Evolutionary conservation across 139 green algal genomes (phyloP).

Genomic region (Pycnococcus provasolii): DNA sequence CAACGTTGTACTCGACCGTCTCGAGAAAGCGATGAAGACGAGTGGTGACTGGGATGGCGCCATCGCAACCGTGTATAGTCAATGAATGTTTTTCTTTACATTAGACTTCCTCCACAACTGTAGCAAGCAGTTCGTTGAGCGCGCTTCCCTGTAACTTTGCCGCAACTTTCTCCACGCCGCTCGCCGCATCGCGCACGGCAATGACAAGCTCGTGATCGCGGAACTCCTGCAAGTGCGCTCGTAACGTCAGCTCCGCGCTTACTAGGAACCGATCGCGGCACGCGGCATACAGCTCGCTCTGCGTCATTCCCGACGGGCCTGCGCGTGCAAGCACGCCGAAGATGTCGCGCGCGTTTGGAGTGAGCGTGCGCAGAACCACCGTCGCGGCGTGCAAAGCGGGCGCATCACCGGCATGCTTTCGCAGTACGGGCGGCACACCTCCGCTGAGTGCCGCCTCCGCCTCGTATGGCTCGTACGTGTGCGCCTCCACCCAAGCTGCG

Average conservation of each 20-base stretch:
- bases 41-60: too few relatives aligned
- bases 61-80: too few relatives aligned
- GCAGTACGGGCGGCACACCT: conserved; percentile 33
- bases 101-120: too few relatives aligned
- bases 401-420: conserved; percentile 14
- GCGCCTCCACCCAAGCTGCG: conserved; percentile 51
- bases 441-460: conserved; percentile 23
- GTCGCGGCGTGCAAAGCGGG: conserved; percentile 25
- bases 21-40: too few relatives aligned
- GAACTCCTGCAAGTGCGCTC: conserved; percentile 74
- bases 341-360: conserved; percentile 49
- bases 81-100: too few relatives aligned
- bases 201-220: conserved; percentile 31
- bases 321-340: conserved; percentile 51
- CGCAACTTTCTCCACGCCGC: too few relatives aligned
- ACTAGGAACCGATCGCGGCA: conserved; percentile 79
- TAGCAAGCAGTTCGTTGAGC: too few relatives aligned
- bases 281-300: conserved; percentile 40
- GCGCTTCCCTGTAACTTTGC: too few relatives aligned
- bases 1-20: too few relatives aligned
- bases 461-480: conserved; percentile 58
- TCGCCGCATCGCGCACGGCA: too few relatives aligned
- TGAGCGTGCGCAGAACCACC: conserved; percentile 53
- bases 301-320: conserved; percentile 25
- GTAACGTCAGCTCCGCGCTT: conserved; percentile 57